Evolutionary conservation across 2,329 filamentous ascomycete genomes (phyloP), one percentile per base, ranked within the genome.

Genomic region (Cercospora sp.): DNA sequence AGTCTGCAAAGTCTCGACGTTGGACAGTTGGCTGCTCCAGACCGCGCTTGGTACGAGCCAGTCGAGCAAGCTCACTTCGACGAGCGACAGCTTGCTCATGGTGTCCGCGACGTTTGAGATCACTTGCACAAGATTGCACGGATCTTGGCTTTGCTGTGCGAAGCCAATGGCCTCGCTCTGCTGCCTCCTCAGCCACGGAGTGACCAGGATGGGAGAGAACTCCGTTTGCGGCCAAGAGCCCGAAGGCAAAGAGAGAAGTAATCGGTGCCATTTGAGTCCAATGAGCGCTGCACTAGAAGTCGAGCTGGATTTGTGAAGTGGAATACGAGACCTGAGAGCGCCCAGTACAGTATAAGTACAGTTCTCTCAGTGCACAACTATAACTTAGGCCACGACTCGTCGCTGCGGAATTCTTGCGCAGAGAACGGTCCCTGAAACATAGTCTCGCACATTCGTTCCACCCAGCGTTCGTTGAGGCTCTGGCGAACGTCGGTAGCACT

Each of bases 141-240:
- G 69, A 70, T 13, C 72, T 70, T 28, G 71, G 70, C 32, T 69
- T 66, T 32, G 68, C 67, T 13, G 70, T 71, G 32, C 64, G 57
- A 18, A 74, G 40, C 66, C 69, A 75, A 7, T 69, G 58, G 4
- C 63, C 66, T 30, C 71, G 70, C 63, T 73, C 72, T 55, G 68
- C 67, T 16, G 72, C 72, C 63, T 75, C 72, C 45, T 71, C 65
- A 5, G 34, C 62, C n/a, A 71, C 62, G 30, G 66, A 67, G 61
- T 74, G 70, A 49, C 73, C 74, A 18, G 74, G 74, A 51, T 74
- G 74, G 26, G 72, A 72, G 21, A 75, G 61, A 21, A 66, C 67
- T 30, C 51, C 65, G 28, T 63, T 60, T n/a, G 65, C 24, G 59
- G 62, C 66, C 4, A 72, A 18, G n/a, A 69, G 65, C 24, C 66